Percentiles rank a stretch among this genome's conserved stretches.
phyloP scores from a whole-genome alignment of 768 basidiomycete species.

The Tricholoma flavovirens region DNA sequence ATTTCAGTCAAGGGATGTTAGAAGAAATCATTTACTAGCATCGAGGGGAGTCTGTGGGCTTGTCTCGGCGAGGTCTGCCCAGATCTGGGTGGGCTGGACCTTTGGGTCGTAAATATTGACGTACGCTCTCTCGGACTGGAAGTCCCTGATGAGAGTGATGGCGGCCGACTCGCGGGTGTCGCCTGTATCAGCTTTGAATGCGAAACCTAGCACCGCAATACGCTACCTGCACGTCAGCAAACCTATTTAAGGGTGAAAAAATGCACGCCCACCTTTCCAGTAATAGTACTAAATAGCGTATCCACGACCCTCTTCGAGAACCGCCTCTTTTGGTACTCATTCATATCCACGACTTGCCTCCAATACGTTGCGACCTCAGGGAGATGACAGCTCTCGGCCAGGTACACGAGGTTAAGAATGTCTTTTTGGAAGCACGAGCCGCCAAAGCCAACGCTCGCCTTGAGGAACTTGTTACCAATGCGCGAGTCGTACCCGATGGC shows the following conservation, averaged over 20 bases:
- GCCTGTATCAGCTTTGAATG: slow-evolving; percentile 99
- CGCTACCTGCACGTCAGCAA: slow-evolving; percentile 36
- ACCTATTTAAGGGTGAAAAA: not conserved
- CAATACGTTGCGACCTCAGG: slow-evolving; percentile 98
- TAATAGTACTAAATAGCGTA: slow-evolving; percentile 97
- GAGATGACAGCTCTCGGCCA: slow-evolving; percentile 89
- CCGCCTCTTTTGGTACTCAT: slow-evolving; percentile 95
- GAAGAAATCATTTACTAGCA: slow-evolving; percentile 46
- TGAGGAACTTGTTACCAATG: slow-evolving; percentile 92
- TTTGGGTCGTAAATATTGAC: slow-evolving; percentile 92
- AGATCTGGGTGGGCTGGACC: slow-evolving; percentile 82
- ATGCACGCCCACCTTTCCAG: slow-evolving; percentile 68
- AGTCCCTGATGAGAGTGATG: slow-evolving; percentile 91
- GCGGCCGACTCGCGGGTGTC: slow-evolving; percentile 98
- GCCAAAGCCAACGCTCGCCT: slow-evolving; percentile 93
- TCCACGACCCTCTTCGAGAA: slow-evolving; percentile 97
- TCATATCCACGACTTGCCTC: slow-evolving; percentile 96
- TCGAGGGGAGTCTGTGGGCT: slow-evolving; percentile 59
- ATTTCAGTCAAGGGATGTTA: not conserved
- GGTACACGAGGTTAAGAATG: slow-evolving; percentile 97
- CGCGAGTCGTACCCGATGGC: slow-evolving; percentile 93
- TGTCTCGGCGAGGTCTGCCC: slow-evolving; percentile 69
- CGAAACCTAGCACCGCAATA: slow-evolving; percentile 96
- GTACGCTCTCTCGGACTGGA: slow-evolving; percentile 82
- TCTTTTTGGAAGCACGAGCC: slow-evolving; percentile 99